Evolutionary conservation across 148 eudicot genomes (phyloP).

Genomic region (Drosera capensis): DNA sequence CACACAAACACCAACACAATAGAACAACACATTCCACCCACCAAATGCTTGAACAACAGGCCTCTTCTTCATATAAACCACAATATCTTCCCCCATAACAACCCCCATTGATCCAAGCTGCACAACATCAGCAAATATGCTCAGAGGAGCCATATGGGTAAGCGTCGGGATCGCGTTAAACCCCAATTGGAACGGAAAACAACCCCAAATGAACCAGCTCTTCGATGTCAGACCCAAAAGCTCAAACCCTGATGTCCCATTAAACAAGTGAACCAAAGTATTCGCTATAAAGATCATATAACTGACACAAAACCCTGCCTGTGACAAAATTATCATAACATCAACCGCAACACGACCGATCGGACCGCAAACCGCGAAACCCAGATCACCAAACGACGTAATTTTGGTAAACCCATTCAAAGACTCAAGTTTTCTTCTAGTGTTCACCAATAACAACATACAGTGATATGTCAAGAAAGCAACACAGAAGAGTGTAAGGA

Average conservation of each 20-base stretch:
- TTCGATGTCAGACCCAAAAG: constrained; percentile 34
- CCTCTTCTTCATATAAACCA: constrained; percentile 15
- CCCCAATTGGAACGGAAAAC: constrained; percentile 69
- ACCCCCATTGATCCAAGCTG: constrained; percentile 66
- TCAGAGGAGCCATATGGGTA: constrained; percentile 72
- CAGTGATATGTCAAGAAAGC: constrained; percentile 34
- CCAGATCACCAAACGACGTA: constrained; percentile 64
- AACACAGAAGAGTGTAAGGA: constrained; percentile 22
- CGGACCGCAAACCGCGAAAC: constrained; percentile 53
- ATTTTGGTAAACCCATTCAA: constrained; percentile 25
- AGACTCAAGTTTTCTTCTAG: constrained; percentile 37
- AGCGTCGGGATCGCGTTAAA: constrained; percentile 57
- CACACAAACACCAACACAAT: constrained; percentile 58
- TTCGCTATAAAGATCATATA: constrained; percentile 53
- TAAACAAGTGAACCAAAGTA: constrained; percentile 40
- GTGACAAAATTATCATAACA: constrained; percentile 55
- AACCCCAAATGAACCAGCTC: constrained; percentile 42
- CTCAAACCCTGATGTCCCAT: constrained; percentile 4
- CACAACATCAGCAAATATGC: constrained; percentile 69
- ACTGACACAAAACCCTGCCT: constrained; percentile 65
- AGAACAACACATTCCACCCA: constrained; percentile 32
- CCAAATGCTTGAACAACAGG: constrained; percentile 33
- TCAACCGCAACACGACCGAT: constrained; percentile 51
- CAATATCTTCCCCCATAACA: constrained; percentile 41
- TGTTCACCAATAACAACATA: constrained; percentile 43